These are phyloP conservation scores for Aureobasidium sp. DNA, from an alignment of 2,329 filamentous ascomycete species.

Conservation along the genomic window DNA sequence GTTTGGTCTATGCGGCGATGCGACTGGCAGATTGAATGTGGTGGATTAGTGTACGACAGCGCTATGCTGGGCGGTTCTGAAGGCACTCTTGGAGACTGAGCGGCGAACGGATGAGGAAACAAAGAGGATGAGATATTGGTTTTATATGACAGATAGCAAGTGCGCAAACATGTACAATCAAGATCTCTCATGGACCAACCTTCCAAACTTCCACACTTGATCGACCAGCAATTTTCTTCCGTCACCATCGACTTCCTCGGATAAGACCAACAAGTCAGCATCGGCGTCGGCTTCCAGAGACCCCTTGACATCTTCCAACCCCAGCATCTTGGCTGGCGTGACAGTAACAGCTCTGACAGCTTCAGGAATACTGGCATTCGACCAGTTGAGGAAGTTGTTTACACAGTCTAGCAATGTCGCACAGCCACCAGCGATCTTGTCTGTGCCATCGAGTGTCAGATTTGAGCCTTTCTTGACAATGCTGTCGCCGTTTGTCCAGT, in stretches of 20 bases:
- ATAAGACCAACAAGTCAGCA: slow-evolving; percentile 56
- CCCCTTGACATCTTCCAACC: slow-evolving; percentile 59
- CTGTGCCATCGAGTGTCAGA: slow-evolving; percentile 67
- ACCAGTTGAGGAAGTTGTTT: slow-evolving; percentile 71
- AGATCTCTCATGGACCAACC: slow-evolving; percentile 34
- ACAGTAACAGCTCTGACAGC: slow-evolving; percentile 65
- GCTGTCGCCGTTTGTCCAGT: slow-evolving; percentile 68
- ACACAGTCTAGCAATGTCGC: slow-evolving; percentile 66
- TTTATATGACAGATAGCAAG: not conserved
- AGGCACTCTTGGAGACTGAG: not conserved
- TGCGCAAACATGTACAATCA: not conserved
- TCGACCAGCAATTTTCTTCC: slow-evolving; percentile 52
- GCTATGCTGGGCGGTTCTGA: not conserved
- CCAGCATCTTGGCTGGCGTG: slow-evolving; percentile 70
- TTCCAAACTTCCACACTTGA: slow-evolving; percentile 73
- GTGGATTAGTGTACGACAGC: no score
- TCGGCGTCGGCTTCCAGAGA: slow-evolving; percentile 36
- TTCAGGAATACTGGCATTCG: slow-evolving; percentile 56
- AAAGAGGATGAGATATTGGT: not conserved
- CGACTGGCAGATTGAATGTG: no score
- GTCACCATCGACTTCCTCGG: slow-evolving; percentile 38
- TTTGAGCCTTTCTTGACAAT: slow-evolving; percentile 63
- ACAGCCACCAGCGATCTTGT: slow-evolving; percentile 59
- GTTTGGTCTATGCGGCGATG: not conserved
- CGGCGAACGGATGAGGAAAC: not conserved